Conservation (phyloP, 306 rosid species). For the Oemleria cerasiformis region DNA sequence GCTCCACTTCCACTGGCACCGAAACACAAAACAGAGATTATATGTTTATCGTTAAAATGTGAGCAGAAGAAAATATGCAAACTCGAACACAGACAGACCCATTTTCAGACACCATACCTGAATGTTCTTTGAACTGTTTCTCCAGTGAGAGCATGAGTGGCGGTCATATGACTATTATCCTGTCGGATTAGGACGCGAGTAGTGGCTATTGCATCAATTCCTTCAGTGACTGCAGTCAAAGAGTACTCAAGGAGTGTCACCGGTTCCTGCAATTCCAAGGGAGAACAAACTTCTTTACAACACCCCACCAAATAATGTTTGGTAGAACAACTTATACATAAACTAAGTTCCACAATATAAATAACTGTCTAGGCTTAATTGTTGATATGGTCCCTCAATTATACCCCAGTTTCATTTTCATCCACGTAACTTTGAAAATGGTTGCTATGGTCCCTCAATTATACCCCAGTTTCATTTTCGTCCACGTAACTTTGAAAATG, state of each 20-base stretch:
- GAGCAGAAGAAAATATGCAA: constrained; percentile 21
- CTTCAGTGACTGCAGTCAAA: constrained; percentile 82
- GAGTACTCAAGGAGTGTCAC: constrained; percentile 85
- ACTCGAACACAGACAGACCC: constrained; percentile 6
- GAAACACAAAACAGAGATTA: neutral
- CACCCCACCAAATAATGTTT: too few relatives aligned
- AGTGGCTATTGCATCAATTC: constrained; percentile 95
- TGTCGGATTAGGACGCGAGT: constrained; percentile 78
- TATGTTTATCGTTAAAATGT: neutral
- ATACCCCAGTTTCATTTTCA: too few relatives aligned
- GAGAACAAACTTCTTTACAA: constrained; percentile 11
- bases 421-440: too few relatives aligned
- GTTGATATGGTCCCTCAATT: too few relatives aligned
- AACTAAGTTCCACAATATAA: neutral
- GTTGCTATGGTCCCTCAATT: too few relatives aligned
- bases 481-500: too few relatives aligned
- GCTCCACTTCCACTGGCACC: constrained; percentile 73
- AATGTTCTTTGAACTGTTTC: constrained; percentile 67
- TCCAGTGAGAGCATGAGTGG: constrained; percentile 57
- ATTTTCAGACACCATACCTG: constrained; percentile 42
- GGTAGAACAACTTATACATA: too few relatives aligned
- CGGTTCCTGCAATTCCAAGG: constrained; percentile 60
- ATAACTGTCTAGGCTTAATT: too few relatives aligned
- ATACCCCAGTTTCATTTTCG: too few relatives aligned
- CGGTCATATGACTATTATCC: constrained; percentile 29